A percentile compares a stretch with the other conserved stretches of the same genome.
Conservation (phyloP, 345 rosid genomes). For the Mercurialis annua region DNA sequence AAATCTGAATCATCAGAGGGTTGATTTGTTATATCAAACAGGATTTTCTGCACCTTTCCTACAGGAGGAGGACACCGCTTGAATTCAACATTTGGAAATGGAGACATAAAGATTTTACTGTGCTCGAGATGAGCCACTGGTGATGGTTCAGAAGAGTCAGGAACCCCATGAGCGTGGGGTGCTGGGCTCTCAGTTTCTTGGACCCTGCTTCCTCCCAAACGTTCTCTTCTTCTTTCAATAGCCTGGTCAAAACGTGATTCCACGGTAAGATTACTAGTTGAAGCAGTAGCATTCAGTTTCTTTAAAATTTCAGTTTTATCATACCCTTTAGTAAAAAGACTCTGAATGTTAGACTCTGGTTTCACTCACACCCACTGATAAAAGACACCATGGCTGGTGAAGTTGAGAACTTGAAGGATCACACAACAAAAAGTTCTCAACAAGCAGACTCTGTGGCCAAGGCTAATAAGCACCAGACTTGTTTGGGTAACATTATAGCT, state of each 20-base stretch:
- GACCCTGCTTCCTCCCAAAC: constrained; percentile 46
- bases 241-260: constrained; percentile 40
- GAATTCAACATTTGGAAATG: constrained; percentile 36
- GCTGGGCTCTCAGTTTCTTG: constrained; percentile 40
- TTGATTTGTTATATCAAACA: constrained; percentile 48
- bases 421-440: background rate
- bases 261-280: background rate
- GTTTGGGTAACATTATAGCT: background rate
- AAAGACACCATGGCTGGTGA: background rate
- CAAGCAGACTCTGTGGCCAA: background rate
- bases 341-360: background rate
- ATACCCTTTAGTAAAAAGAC: background rate
- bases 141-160: constrained; percentile 33
- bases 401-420: background rate
- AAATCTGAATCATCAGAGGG: constrained; percentile 42
- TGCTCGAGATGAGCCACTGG: constrained; percentile 39
- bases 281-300: background rate
- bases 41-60: constrained; percentile 48
- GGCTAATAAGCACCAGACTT: background rate
- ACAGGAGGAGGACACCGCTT: constrained; percentile 47
- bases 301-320: background rate
- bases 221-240: constrained; percentile 68
- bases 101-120: constrained; percentile 32
- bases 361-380: too few relatives aligned
- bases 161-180: constrained; percentile 27